These are phyloP conservation scores for Fraxinus floribunda DNA, from an alignment of 305 asterid species.

Conservation along the genomic window DNA sequence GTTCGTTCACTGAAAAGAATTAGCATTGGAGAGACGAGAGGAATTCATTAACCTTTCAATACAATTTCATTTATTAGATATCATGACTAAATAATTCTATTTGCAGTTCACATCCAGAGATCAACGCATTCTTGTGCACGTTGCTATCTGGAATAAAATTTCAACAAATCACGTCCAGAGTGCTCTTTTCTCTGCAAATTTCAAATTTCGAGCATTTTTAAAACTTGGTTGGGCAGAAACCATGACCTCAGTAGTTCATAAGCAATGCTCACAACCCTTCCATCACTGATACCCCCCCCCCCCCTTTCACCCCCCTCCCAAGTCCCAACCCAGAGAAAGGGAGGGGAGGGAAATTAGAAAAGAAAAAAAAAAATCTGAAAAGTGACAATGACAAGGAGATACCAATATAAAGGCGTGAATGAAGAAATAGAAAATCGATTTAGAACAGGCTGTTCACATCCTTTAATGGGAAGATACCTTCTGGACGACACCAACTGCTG, in stretches of 20 bases:
- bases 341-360: neutral
- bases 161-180: neutral
- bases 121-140: neutral
- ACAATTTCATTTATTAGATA: neutral
- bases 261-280: neutral
- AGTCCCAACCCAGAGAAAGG: neutral
- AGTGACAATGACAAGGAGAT: neutral
- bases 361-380: neutral
- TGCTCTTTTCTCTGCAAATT: neutral
- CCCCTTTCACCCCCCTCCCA: neutral
- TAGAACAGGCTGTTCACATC: neutral
- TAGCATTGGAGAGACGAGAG: neutral
- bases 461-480: slow-evolving; percentile 41
- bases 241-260: slow-evolving; percentile 3
- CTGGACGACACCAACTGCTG: slow-evolving; percentile 89
- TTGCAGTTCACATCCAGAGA: slow-evolving; percentile 1
- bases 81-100: neutral
- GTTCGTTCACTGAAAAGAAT: neutral
- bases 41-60: neutral
- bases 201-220: neutral
- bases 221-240: neutral
- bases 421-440: neutral
- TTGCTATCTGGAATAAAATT: slow-evolving; percentile 4
- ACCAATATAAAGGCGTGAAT: neutral
- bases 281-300: neutral